phyloP scores from a whole-genome alignment of 2,329 filamentous ascomycete genomes.

The Arachnomyces sp. region DNA sequence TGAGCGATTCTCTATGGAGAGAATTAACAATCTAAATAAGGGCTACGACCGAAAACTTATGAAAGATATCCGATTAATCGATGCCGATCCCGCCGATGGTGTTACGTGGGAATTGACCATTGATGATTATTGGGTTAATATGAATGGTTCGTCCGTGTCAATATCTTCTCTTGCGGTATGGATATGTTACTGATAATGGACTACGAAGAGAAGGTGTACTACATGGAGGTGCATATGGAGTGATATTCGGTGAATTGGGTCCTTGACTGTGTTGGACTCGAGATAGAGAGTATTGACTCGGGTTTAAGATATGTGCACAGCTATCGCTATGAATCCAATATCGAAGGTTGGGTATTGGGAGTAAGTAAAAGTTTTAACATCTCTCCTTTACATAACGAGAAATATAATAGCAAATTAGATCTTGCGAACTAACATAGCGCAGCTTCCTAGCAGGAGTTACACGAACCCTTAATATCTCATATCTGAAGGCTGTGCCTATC shows the following conservation, averaged over 20 bases:
- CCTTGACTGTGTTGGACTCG: neutral
- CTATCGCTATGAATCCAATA: conserved; percentile 42
- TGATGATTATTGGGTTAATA: conserved; percentile 18
- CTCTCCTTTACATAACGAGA: conserved; percentile 2
- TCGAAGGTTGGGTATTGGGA: conserved; percentile 45
- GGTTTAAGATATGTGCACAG: conserved; percentile 44
- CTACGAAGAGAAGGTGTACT: conserved; percentile 14
- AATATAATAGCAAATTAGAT: neutral
- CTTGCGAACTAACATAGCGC: neutral
- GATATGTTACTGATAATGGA: too few species aligned
- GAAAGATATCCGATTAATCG: conserved; percentile 17
- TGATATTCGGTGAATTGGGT: conserved; percentile 59
- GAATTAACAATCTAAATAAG: conserved; percentile 2
- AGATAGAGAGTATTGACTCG: neutral
- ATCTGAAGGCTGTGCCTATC: conserved; percentile 43
- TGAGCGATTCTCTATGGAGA: too few species aligned
- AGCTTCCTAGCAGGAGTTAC: conserved; percentile 46
- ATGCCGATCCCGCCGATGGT: conserved; percentile 16
- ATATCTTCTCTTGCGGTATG: too few species aligned
- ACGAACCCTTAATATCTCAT: conserved; percentile 44
- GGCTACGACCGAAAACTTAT: conserved; percentile 19
- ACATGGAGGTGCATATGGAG: conserved; percentile 52
- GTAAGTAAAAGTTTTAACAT: conserved; percentile 16
- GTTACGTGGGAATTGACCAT: conserved; percentile 18
- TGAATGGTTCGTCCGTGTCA: conserved; percentile 13